A percentile compares a stretch with the other conserved stretches of the same genome.
Conservation (phyloP, 2,329 filamentous ascomycete species). For the Albifimbria verrucaria region DNA sequence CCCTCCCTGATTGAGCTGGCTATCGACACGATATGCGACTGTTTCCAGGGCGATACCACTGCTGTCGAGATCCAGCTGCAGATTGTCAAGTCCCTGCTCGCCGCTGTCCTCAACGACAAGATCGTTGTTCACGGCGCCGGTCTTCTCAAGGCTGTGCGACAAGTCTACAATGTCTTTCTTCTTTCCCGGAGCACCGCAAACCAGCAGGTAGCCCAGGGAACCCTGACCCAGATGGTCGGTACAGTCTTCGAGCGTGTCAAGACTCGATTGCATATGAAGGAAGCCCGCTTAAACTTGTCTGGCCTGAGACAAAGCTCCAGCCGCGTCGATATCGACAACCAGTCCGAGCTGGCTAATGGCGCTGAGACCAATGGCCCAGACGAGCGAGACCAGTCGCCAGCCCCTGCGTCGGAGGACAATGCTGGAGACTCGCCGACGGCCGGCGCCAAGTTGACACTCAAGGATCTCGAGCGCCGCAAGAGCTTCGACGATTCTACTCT, state of each 20-base stretch:
- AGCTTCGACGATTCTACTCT: slow-evolving; percentile 67
- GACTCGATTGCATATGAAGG: slow-evolving; percentile 80
- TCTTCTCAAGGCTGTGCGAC: slow-evolving; percentile 90
- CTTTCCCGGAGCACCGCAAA: slow-evolving; percentile 91
- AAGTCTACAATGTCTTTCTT: slow-evolving; percentile 98
- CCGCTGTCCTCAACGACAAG: slow-evolving; percentile 96
- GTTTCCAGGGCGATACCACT: slow-evolving; percentile 95
- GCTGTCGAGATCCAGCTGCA: slow-evolving; percentile 91
- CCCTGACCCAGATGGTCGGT: slow-evolving; percentile 96
- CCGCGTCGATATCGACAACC: slow-evolving; percentile 20
- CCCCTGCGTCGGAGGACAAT: slow-evolving; percentile 25
- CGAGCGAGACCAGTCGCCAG: slow-evolving; percentile 30
- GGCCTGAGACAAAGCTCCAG: slow-evolving; percentile 47
- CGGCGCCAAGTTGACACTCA: slow-evolving; percentile 58
- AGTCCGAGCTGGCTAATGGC: slow-evolving; percentile 36
- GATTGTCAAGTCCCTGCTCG: slow-evolving; percentile 94
- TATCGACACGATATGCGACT: slow-evolving; percentile 99
- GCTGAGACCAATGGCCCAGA: slow-evolving; percentile 30
- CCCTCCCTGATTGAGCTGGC: slow-evolving; percentile 88
- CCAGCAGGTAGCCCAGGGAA: slow-evolving; percentile 95
- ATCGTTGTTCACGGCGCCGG: slow-evolving; percentile 97
- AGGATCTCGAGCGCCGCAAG: slow-evolving; percentile 65
- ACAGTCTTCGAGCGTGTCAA: slow-evolving; percentile 97
- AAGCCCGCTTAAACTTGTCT: slow-evolving; percentile 62
- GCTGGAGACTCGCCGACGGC: slow-evolving; percentile 29